Conservation (phyloP, 805 yeast genomes). For the Zygoascus ofunaensis region DNA sequence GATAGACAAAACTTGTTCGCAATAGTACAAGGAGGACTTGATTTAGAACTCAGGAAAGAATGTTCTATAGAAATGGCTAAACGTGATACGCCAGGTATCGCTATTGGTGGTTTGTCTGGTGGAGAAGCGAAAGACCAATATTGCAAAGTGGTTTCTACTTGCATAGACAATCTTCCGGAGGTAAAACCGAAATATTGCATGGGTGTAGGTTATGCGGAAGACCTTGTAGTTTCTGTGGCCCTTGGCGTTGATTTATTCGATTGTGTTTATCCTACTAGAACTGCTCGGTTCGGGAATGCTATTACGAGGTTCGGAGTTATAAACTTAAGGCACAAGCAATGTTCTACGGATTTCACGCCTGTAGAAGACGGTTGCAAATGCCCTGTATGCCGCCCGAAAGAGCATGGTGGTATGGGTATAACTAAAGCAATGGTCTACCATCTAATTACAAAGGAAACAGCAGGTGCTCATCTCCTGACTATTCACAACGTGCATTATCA, state of each 20-base stretch:
- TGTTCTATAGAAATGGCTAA: conserved; percentile 37
- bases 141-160: conserved; percentile 33
- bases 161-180: conserved; percentile 35
- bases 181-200: conserved; percentile 37
- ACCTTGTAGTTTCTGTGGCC: conserved; percentile 37
- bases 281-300: conserved; percentile 38
- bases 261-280: conserved; percentile 39
- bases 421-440: conserved; percentile 32
- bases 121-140: conserved; percentile 36
- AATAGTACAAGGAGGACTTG: conserved; percentile 40
- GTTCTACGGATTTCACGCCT: conserved; percentile 29
- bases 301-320: conserved; percentile 32
- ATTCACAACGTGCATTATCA: conserved; percentile 37
- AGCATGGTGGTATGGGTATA: conserved; percentile 29
- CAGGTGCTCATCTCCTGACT: conserved; percentile 37
- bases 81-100: conserved; percentile 39
- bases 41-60: conserved; percentile 28
- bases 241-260: conserved; percentile 40
- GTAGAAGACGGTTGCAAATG: conserved; percentile 35
- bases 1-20: conserved; percentile 36
- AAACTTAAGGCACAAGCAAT: conserved; percentile 29
- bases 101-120: conserved; percentile 40
- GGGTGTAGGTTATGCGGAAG: conserved; percentile 43
- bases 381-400: conserved; percentile 30
- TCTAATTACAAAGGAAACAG: conserved; percentile 34